A percentile compares a stretch with the other conserved stretches of the same genome.
Evolutionary conservation across 2,329 filamentous ascomycete genomes (phyloP).

Genomic region (Pseudopithomyces chartarum): DNA sequence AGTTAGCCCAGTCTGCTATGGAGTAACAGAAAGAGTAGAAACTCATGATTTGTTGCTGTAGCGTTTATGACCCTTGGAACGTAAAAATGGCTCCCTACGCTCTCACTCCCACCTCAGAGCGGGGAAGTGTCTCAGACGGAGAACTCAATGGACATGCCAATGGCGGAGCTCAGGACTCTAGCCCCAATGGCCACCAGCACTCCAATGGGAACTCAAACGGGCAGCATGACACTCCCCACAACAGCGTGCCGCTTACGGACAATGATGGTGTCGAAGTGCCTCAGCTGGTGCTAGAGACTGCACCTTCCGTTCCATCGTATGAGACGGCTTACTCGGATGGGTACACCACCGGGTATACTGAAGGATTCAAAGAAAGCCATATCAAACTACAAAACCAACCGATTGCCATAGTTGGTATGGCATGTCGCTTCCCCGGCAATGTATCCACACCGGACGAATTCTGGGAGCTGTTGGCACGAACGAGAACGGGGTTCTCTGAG

Average conservation of each 20-base stretch:
- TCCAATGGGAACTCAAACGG: conserved; percentile 6
- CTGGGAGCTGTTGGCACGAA: conserved; percentile 30
- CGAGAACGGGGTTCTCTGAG: conserved; percentile 37
- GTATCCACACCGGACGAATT: conserved; percentile 32
- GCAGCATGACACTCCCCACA: background rate
- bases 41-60: background rate
- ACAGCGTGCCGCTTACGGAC: background rate
- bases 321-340: conserved; percentile 16
- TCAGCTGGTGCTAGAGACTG: background rate
- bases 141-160: conserved; percentile 3
- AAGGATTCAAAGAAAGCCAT: conserved; percentile 17
- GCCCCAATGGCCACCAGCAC: background rate
- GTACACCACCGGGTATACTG: conserved; percentile 24
- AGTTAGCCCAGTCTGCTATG: background rate
- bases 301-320: background rate
- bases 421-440: conserved; percentile 31
- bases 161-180: background rate
- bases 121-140: conserved; percentile 7
- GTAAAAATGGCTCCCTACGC: conserved; percentile 24
- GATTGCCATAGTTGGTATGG: conserved; percentile 47
- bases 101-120: conserved; percentile 22
- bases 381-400: conserved; percentile 24
- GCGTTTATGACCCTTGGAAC: background rate
- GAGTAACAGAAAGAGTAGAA: background rate
- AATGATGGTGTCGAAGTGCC: background rate